Conservation (phyloP, 1,284 basidiomycete genomes). For the Ceratobasidium theobromae region DNA sequence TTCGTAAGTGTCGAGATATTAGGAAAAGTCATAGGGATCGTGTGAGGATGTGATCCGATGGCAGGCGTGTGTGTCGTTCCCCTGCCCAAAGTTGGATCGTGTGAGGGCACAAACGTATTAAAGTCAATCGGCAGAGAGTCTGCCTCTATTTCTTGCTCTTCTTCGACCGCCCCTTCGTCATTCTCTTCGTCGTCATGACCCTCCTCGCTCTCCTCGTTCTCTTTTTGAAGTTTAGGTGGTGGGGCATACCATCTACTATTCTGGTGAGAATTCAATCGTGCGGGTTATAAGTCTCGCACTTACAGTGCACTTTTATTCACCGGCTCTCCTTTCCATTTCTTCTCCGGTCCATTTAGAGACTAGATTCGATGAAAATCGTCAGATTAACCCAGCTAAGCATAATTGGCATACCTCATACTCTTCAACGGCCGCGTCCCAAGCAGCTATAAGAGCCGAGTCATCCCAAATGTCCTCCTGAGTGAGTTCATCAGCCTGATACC, state of each 20-base stretch:
- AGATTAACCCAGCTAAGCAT: background rate
- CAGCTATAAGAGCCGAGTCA: slow-evolving; percentile 73
- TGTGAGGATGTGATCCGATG: no score
- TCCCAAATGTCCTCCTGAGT: slow-evolving; percentile 78
- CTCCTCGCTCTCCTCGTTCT: slow-evolving; percentile 25
- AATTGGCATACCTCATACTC: slow-evolving; percentile 62
- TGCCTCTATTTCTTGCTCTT: slow-evolving; percentile 36
- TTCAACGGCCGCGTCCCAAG: slow-evolving; percentile 76
- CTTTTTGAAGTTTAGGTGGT: slow-evolving; percentile 6
- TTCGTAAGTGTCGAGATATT: slow-evolving; percentile 49
- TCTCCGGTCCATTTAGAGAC: slow-evolving; percentile 66
- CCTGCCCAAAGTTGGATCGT: slow-evolving; percentile 58
- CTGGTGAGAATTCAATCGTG: background rate
- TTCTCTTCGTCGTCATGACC: slow-evolving; percentile 31
- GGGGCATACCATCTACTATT: slow-evolving; percentile 24
- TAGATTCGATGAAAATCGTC: slow-evolving; percentile 39
- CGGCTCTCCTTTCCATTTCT: slow-evolving; percentile 68
- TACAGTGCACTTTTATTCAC: slow-evolving; percentile 70
- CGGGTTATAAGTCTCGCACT: slow-evolving; percentile 40
- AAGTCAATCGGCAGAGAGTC: slow-evolving; percentile 68
- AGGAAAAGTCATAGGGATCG: slow-evolving; percentile 40
- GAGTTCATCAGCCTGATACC: slow-evolving; percentile 57
- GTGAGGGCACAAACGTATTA: slow-evolving; percentile 63
- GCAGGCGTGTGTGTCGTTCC: slow-evolving; percentile 10
- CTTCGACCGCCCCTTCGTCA: slow-evolving; percentile 36